Percentiles rank a stretch among this genome's conserved stretches.
These are phyloP conservation scores for Hansenula sp. DNA, from an alignment of 1,139 yeast genomes.

Conservation along the genomic window DNA sequence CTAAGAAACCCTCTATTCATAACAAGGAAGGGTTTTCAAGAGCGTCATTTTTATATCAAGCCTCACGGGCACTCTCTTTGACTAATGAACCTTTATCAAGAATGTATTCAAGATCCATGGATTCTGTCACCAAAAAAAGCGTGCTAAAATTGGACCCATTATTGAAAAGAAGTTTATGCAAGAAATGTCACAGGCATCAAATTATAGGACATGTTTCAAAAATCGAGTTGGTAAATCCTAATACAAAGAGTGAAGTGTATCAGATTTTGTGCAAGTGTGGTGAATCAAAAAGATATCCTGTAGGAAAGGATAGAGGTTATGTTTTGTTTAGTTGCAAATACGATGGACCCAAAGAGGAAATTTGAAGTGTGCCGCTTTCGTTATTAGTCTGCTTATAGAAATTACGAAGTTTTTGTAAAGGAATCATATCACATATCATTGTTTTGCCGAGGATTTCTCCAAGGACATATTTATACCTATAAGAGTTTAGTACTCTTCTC, in stretches of 20 bases:
- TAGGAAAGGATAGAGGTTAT: constrained; percentile 32
- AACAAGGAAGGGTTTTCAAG: constrained; percentile 59
- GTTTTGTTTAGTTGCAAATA: constrained; percentile 25
- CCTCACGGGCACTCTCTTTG: constrained; percentile 32
- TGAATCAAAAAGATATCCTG: constrained; percentile 32
- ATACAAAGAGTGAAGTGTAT: constrained; percentile 27
- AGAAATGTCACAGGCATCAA: constrained; percentile 46
- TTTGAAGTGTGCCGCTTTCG: neutral
- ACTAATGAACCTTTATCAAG: constrained; percentile 40
- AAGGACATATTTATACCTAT: neutral
- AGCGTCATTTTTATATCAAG: constrained; percentile 53
- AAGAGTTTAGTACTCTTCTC: constrained; percentile 1
- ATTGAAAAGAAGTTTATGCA: constrained; percentile 60
- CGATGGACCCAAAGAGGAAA: no score
- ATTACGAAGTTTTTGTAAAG: neutral
- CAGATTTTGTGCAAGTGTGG: constrained; percentile 36
- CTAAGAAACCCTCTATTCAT: constrained; percentile 29
- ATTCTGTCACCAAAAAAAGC: constrained; percentile 52
- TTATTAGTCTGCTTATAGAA: no score
- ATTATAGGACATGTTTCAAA: constrained; percentile 44
- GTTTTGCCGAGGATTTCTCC: neutral
- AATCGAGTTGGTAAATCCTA: constrained; percentile 24
- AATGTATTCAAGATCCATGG: constrained; percentile 42
- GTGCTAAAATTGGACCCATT: constrained; percentile 60
- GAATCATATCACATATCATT: neutral